Base-by-base conservation (phyloP, 148 eudicot species). In the Dysphania ambrosioides region DNA sequence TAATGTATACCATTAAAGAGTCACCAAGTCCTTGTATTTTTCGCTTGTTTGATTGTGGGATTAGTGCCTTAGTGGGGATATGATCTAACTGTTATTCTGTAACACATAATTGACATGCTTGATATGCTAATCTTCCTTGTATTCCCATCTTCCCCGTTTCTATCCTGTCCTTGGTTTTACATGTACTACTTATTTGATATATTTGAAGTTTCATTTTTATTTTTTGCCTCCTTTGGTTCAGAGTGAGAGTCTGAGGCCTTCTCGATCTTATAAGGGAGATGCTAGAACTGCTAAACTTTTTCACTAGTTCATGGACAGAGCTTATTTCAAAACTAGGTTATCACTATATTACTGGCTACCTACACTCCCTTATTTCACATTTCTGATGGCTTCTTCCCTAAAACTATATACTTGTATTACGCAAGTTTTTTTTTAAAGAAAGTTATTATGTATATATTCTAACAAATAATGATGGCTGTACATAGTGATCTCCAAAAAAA, bases 1-100 rank as follows among this genome's bases (percentile, higher is more conserved):
- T 77, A 79, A 73, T 62, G 66, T 79, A 70, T 68, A 74, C 83
- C 75, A 76, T 72, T 75, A 75, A 73, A 73, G 69, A 82, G 79
- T 51, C 57, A 23, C 69, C 16, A 18, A 55, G 44, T 56, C 42
- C 64, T 56, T 75, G 75, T 75, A 70, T 35, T 59, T 34, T 74
- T 71, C 16, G 13, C 42, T 56, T 67, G 68, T 79, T 79, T 75
- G 60, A 64, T 74, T 75, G 55, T 75, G 70, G 65, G 78, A 61
- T 79, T 61, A 79, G n/a, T n/a, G n/a, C n/a, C n/a, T n/a, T n/a
- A n/a, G 57, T 72, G 61, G 41, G 62, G 56, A 56, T 78, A 57
- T 75, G 72, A 72, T 42, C 77, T 59, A 67, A 72, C 72, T 72
- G 32, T 55, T 31, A 72, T 58, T 57, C n/a, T n/a, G n/a, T 62